Base-by-base conservation (phyloP, 345 rosid species). In the Moricandia arvensis region DNA sequence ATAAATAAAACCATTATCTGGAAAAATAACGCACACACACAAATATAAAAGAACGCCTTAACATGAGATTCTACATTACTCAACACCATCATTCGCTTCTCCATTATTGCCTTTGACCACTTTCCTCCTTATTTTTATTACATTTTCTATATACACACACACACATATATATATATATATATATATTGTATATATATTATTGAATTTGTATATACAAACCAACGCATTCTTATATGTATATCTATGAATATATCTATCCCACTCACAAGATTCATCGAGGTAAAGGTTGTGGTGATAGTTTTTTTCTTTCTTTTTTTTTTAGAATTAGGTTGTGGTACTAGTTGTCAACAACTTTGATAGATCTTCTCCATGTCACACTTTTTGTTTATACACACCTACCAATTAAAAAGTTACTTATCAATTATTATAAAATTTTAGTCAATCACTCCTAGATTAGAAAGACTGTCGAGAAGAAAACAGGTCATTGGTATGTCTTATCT, bases 31-130 rank as follows among this genome's bases (percentile, higher is more conserved):
- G 2, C 37, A 33, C 9, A 49, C 8, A 47, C 30, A 10, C 30
- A 27, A 41, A 31, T 2, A 11, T 13, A n/a, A 55, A 63, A 72
- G 84, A 86, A 82, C 87, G 89, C 62, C 80, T 83, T 83, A 86
- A 85, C 90, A 84, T 85, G 91, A 90, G 83, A 83, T 73, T 90
- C 86, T 88, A 71, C 74, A 73, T 79, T 68, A 7, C 63, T 69
- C 75, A 85, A 84, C 85, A 72, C 62, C 85, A 85, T 82, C 84
- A 90, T 87, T 84, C 71, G 75, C 65, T 69, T 54, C 72, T 71
- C 62, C 82, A 84, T 89, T 79, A 89, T 92, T 92, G 91, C 86
- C 53, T 87, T 92, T 92, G 97, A 90, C 94, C 75, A 84, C 96
- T 82, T 88, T 88, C 83, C 74, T 64, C 79, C 75, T 35, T 31